phyloP scores from a whole-genome alignment of 78 protist genomes.

The Pigoraptor vietnamica region DNA sequence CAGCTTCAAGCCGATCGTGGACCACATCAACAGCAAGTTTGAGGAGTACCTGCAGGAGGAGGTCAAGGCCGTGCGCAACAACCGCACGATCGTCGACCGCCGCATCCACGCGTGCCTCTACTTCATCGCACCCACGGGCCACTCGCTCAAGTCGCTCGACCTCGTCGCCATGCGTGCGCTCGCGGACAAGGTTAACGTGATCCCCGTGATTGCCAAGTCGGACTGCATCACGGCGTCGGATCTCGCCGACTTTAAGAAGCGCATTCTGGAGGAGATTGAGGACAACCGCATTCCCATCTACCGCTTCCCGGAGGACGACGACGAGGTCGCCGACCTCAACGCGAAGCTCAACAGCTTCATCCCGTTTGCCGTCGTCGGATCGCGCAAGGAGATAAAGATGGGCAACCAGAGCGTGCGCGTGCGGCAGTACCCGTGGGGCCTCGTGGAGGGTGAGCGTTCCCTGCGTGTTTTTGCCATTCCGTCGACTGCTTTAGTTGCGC shows the following conservation, averaged over 20 bases:
- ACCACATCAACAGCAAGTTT: background rate
- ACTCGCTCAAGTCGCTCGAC: slow-evolving; percentile 5
- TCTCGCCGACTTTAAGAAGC: background rate
- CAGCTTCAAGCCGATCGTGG: background rate
- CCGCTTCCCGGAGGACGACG: background rate
- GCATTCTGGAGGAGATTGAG: background rate
- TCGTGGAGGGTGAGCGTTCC: background rate
- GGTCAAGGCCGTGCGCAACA: background rate
- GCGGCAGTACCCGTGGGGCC: slow-evolving; percentile 15
- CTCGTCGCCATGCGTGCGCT: background rate
- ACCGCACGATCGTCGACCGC: background rate
- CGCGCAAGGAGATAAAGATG: background rate
- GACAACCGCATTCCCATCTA: background rate
- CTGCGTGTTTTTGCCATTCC: background rate
- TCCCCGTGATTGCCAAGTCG: slow-evolving; percentile 7
- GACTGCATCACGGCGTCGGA: background rate
- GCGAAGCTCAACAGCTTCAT: background rate
- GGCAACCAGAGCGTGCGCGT: background rate
- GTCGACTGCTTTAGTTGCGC: too few relatives aligned
- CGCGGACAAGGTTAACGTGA: background rate
- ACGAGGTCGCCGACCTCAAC: background rate
- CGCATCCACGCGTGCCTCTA: slow-evolving; percentile 9
- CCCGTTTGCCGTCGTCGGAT: background rate
- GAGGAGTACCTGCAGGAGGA: background rate
- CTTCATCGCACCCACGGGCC: background rate